phyloP scores from a whole-genome alignment of 768 basidiomycete species.

The Cystobasidium tubakii region DNA sequence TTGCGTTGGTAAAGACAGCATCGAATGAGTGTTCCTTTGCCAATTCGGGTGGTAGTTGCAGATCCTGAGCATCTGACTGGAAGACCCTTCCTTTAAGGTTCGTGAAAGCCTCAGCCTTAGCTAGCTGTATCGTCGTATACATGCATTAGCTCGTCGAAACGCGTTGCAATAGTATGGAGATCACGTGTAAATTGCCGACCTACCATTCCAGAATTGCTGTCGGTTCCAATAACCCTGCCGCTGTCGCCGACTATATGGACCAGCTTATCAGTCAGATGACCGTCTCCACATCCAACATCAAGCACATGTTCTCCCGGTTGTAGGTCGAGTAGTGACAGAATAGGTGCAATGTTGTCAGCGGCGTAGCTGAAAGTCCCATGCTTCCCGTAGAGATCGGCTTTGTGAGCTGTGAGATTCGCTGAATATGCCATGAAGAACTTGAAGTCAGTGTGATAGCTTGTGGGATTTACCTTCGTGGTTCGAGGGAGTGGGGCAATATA shows the following conservation, averaged over 20 bases:
- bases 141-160: too few relatives aligned
- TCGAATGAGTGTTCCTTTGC: constrained; percentile 54
- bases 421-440: not conserved
- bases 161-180: too few relatives aligned
- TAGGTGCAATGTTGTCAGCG: constrained; percentile 53
- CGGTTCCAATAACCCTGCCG: constrained; percentile 64
- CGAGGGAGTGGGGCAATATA: not conserved
- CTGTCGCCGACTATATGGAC: constrained; percentile 42
- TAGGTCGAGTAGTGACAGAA: constrained; percentile 60
- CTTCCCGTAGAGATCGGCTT: constrained; percentile 58
- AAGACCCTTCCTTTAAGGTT: constrained; percentile 8
- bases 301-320: constrained; percentile 50
- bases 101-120: not conserved
- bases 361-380: constrained; percentile 66
- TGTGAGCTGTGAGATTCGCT: constrained; percentile 22
- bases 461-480: not conserved
- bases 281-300: constrained; percentile 69
- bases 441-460: not conserved
- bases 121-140: not conserved
- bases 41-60: not conserved
- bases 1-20: constrained; percentile 71
- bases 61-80: constrained; percentile 5
- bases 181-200: constrained; percentile 51
- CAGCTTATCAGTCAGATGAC: constrained; percentile 64
- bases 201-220: constrained; percentile 62